Base-by-base conservation (phyloP, 2,329 filamentous ascomycete species). In the Xylariaceae sp. region DNA sequence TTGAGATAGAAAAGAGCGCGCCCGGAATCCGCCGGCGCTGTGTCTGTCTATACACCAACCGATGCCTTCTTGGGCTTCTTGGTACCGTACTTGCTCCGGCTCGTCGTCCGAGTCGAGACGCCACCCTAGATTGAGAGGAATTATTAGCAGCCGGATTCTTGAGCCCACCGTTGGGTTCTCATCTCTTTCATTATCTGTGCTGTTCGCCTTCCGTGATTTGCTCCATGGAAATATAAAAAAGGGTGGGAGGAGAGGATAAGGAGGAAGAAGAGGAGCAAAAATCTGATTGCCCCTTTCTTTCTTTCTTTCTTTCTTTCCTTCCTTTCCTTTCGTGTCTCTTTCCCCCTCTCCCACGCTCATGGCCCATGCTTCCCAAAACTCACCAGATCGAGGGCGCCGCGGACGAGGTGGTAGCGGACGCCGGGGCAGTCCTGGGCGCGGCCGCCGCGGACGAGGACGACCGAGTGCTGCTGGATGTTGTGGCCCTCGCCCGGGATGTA, bases 401-500 rank as follows among this genome's bases (percentile, higher is more conserved):
- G 72, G 26, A 98, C 85, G 52, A 95, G 67, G 61, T 93, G 87
- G 60, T 98, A 98, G 56, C 89, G 81, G 63, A 98, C 92, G 80
- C 92, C 92, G 41, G 92, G 92, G 67, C 92, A 98, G 79, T 98
- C 92, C 74, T 96, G 92, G 45, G 78, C 80, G 57, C 92, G 74
- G 2, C 92, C 92, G 38, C 92, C 92, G 46, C 92, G 74, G n/a
- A 98, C 89, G 46, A 96, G 70, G 36, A 98, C 92, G 29, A 98
- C 92, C 51, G 84, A 93, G 70, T 98, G 93, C 72, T 96, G 92
- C 71, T 96, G 90, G 46, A 96, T 89, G 62, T 96, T 98, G 66
- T 98, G 92, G 31, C 92, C 90, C 75, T 96, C 90, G 33, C 92
- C 92, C 21, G 89, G 88, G 54, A 98, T 95, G 67, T 95, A 96